Base-by-base conservation (phyloP, 2,329 filamentous ascomycete genomes). In the Neophaeococcomyces mojaviensis region DNA sequence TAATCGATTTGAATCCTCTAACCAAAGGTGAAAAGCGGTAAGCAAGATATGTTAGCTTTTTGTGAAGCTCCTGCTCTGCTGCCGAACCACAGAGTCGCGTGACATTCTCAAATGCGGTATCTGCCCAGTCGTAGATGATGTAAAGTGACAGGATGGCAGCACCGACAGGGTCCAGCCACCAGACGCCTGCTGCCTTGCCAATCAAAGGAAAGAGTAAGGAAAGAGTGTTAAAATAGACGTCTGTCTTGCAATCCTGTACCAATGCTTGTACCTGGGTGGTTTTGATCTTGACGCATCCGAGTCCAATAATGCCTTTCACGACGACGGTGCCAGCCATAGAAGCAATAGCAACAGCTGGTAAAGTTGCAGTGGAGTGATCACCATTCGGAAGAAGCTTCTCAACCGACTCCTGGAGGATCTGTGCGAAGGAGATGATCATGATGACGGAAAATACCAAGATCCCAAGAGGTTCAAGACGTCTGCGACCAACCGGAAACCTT, bases 111-210 rank as follows among this genome's bases (percentile, higher is more conserved):
- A 79, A 68, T 49, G 72, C 78, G 0, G 80, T 84, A 37, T 71
- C 69, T 1, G 74, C 74, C 81, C 81, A 84, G 63, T 84, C 81
- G 61, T 76, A 79, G 54, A 84, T 83, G 60, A 85, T 82, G 65
- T 75, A 83, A 3, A 83, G 61, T 0, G 80, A 82, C 0, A 85
- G 67, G 0, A 83, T 56, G 0, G 75, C 73, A 3, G 81, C 81
- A 45, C 81, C 81, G 0, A 75, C 19, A 5, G 74, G 74, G 58
- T 85, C 81, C 12, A 85, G 68, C 81, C 81, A 84, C 81, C 81
- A 85, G 12, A 82, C 57, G 19, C 76, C 59, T 3, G 74, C 67
- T 39, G 75, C 68, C 54, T 75, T 69, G 5, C 81, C 81, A 40
- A 84, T 72, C 22, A 81, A 65, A 0, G 78, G 78, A 55, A 82